phyloP scores from a whole-genome alignment of 768 basidiomycete genomes.

The Naematelia aurantialba region DNA sequence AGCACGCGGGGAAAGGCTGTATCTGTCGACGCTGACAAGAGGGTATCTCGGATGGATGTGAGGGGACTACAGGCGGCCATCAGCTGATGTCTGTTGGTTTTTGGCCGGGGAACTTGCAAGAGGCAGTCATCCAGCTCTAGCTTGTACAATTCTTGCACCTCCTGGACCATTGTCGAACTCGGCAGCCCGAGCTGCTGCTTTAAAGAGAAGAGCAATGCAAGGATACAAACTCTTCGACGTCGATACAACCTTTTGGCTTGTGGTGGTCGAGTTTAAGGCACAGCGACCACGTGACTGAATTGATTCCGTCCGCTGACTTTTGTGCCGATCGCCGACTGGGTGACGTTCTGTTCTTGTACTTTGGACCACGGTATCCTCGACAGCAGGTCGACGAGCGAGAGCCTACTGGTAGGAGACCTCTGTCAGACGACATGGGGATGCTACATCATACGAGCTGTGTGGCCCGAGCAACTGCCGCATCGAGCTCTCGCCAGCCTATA shows the following conservation, averaged over 20 bases:
- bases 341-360: not conserved
- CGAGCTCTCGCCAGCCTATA: not conserved
- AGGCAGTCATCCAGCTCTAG: constrained; percentile 27
- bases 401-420: not conserved
- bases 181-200: not conserved
- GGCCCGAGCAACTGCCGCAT: not conserved
- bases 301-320: constrained; percentile 2
- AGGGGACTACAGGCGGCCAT: constrained; percentile 22
- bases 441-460: not conserved
- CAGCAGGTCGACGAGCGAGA: not conserved
- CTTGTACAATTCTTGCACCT: not conserved
- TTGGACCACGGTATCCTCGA: no score
- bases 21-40: constrained; percentile 13
- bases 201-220: not conserved
- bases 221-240: no score
- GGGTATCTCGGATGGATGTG: constrained; percentile 33
- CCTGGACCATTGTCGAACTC: constrained; percentile 1
- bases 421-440: not conserved
- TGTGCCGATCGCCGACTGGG: not conserved
- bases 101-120: constrained; percentile 18
- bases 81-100: not conserved
- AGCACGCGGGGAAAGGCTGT: constrained; percentile 26
- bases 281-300: not conserved
- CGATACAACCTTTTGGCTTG: no score
- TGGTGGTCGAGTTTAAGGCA: constrained; percentile 14